Percentiles rank a stretch among this genome's conserved stretches.
phyloP scores from a whole-genome alignment of 2,329 filamentous ascomycete species.

The Fusarium haematococcum region DNA sequence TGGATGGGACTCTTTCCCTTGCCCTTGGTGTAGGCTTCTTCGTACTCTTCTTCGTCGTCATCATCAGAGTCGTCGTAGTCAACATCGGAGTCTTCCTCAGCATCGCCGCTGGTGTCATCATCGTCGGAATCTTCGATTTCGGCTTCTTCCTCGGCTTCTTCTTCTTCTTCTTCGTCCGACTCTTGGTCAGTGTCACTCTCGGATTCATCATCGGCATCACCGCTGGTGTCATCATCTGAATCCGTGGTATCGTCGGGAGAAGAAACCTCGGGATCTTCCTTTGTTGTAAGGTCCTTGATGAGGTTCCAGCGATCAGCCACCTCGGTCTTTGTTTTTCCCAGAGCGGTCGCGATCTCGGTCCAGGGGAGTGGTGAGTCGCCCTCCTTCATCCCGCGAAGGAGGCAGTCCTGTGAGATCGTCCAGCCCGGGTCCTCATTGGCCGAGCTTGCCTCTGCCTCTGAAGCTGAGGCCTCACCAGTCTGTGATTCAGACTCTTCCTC shows the following conservation, averaged over 20 bases:
- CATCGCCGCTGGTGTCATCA: too few species aligned
- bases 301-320: constrained; percentile 49
- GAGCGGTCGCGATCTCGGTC: constrained; percentile 45
- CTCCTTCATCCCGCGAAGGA: constrained; percentile 51
- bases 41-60: background rate
- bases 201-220: constrained; percentile 2
- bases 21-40: constrained; percentile 4
- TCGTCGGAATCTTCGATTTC: background rate
- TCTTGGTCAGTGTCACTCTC: constrained; percentile 2
- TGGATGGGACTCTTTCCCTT: constrained; percentile 5
- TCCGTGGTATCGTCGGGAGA: background rate
- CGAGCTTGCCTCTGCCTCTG: background rate
- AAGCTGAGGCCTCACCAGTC: background rate
- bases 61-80: constrained; percentile 2
- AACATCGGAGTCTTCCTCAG: background rate
- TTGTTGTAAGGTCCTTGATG: constrained; percentile 41
- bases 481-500: constrained; percentile 17
- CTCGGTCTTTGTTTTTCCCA: constrained; percentile 46
- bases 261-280: background rate
- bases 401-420: constrained; percentile 51
- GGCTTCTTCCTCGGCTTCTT: background rate
- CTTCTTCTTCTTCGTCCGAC: background rate
- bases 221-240: background rate
- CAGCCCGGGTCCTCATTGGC: constrained; percentile 36
- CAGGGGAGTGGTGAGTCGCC: constrained; percentile 43